A percentile compares a stretch with the other conserved stretches of the same genome.
Conservation (phyloP, 2,329 filamentous ascomycete species). For the Chalaropsis thielavioides region DNA sequence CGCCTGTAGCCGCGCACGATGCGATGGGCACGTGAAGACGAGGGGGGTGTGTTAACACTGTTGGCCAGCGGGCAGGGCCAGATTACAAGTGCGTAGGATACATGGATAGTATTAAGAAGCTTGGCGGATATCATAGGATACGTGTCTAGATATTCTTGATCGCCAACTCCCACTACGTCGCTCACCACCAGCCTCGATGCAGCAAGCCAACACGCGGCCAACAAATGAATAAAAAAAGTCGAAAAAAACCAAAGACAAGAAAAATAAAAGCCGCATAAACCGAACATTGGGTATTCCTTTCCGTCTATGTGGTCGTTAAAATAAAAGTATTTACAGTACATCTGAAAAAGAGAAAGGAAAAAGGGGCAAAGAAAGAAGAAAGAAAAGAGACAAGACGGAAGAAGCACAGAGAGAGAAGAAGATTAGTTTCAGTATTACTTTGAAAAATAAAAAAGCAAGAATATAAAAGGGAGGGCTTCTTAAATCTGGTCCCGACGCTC, state of each 20-base stretch:
- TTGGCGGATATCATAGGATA: neutral
- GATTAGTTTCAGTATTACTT: neutral
- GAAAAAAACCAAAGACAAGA: neutral
- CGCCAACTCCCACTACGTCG: neutral
- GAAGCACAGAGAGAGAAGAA: neutral
- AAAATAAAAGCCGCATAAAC: neutral
- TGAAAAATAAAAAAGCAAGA: constrained; percentile 1
- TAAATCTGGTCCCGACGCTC: constrained; percentile 42
- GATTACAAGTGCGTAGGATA: too few relatives aligned
- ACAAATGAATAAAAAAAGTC: too few relatives aligned
- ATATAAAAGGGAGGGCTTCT: neutral
- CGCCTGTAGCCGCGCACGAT: too few relatives aligned
- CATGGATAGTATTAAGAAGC: neutral
- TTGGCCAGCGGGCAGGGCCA: too few relatives aligned
- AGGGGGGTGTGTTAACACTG: too few relatives aligned
- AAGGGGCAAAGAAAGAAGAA: neutral
- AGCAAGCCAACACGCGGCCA: neutral
- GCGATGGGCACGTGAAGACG: too few relatives aligned
- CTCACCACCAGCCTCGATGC: neutral
- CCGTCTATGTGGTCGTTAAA: constrained; percentile 8
- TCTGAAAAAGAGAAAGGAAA: neutral
- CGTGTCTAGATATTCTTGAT: neutral
- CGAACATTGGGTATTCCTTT: neutral
- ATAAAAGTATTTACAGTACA: constrained; percentile 16
- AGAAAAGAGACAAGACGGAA: neutral